phyloP scores from a whole-genome alignment of 257 asterid genomes.

The Handroanthus guayacan region DNA sequence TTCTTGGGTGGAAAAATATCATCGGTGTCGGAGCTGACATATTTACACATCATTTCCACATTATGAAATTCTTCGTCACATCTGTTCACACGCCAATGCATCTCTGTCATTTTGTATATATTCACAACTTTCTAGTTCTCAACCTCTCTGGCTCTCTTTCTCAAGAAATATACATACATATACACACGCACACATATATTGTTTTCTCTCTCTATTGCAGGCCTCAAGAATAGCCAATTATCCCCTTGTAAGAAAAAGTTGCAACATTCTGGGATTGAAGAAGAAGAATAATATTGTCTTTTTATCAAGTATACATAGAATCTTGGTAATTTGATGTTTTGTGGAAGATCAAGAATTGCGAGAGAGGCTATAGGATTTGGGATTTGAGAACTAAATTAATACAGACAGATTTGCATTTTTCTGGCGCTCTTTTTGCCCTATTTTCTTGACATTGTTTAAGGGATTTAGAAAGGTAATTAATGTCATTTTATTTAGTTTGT shows the following conservation, averaged over 20 bases:
- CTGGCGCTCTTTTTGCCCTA: background rate
- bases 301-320: background rate
- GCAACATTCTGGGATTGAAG: conserved; percentile 30
- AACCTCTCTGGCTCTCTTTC: conserved; percentile 24
- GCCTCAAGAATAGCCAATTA: conserved; percentile 38
- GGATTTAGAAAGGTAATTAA: conserved; percentile 37
- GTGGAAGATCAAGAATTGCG: conserved; percentile 25
- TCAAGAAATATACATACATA: background rate
- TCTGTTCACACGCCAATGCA: conserved; percentile 32
- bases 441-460: background rate
- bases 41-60: conserved; percentile 47
- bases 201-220: background rate
- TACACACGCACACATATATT: too few species aligned
- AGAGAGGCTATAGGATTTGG: conserved; percentile 27
- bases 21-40: conserved; percentile 46
- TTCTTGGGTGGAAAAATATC: conserved; percentile 24
- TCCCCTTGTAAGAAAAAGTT: conserved; percentile 44
- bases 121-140: background rate
- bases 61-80: conserved; percentile 20
- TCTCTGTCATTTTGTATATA: conserved; percentile 22
- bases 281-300: background rate
- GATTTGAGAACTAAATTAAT: conserved; percentile 21
- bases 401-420: background rate
- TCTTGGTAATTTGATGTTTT: background rate
- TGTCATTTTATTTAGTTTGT: too few species aligned